Conservation (phyloP, 2,329 filamentous ascomycete genomes). For the Clarireedia hainanense region DNA sequence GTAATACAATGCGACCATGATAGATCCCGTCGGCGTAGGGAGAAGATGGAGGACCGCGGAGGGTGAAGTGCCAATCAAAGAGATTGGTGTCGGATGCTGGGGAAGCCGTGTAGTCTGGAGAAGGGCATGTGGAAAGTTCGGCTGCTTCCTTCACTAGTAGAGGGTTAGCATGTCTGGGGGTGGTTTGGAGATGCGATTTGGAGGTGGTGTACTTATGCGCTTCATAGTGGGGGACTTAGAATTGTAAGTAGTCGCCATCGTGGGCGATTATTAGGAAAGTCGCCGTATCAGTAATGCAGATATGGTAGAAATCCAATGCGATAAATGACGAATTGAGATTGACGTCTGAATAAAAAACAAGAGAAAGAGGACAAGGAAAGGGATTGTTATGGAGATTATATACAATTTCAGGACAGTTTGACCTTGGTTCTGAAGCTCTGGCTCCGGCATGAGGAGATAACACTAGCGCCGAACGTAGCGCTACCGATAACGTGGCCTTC, state of each 20-base stretch:
- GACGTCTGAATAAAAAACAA: too few relatives aligned
- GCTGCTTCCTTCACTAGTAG: constrained; percentile 74
- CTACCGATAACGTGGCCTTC: not conserved
- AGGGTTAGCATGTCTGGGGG: constrained; percentile 10
- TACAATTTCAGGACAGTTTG: not conserved
- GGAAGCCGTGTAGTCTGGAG: constrained; percentile 74
- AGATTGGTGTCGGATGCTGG: constrained; percentile 78
- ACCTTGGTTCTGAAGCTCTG: too few relatives aligned
- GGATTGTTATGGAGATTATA: too few relatives aligned
- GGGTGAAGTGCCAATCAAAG: constrained; percentile 98
- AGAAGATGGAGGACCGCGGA: constrained; percentile 81
- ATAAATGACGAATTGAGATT: too few relatives aligned
- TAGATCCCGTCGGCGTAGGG: constrained; percentile 60
- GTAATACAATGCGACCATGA: constrained; percentile 90
- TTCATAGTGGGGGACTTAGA: constrained; percentile 77
- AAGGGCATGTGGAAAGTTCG: constrained; percentile 73
- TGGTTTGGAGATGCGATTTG: constrained; percentile 8
- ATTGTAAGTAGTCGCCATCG: constrained; percentile 38
- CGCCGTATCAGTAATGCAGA: too few relatives aligned
- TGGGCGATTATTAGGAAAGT: too few relatives aligned
- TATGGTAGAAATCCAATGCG: too few relatives aligned
- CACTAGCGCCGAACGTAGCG: not conserved
- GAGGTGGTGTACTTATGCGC: constrained; percentile 59
- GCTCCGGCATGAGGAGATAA: not conserved
- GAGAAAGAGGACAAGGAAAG: too few relatives aligned